A percentile compares a stretch with the other conserved stretches of the same genome.
Evolutionary conservation across 1,284 basidiomycete genomes (phyloP).

Genomic region (Fomitopsis palustris): DNA sequence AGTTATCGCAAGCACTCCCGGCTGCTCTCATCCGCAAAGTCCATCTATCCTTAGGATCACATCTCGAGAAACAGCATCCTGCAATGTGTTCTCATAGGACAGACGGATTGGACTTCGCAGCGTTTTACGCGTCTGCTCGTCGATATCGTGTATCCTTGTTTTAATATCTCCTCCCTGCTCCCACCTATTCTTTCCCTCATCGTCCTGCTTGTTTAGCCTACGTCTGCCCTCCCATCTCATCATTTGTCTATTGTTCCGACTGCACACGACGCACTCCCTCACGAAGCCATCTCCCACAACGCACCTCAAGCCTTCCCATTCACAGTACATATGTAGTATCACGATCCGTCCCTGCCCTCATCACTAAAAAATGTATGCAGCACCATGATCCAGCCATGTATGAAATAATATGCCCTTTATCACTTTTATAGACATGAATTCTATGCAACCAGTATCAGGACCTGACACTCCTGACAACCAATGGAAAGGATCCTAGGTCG

Average conservation of each 20-base stretch:
- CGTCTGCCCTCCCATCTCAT: background rate
- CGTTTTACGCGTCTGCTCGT: background rate
- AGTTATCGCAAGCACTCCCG: background rate
- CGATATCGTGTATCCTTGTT: background rate
- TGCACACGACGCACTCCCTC: background rate
- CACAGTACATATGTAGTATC: slow-evolving; percentile 1
- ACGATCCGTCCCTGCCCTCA: background rate
- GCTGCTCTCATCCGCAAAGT: background rate
- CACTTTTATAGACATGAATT: background rate
- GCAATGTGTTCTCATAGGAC: background rate
- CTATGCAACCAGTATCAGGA: background rate
- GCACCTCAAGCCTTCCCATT: background rate
- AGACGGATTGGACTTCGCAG: background rate
- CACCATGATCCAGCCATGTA: background rate
- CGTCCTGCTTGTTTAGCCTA: background rate
- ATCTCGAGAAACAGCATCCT: background rate
- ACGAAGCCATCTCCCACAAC: background rate
- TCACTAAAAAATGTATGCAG: background rate
- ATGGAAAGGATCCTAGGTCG: background rate
- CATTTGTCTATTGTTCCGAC: background rate
- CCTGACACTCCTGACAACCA: background rate
- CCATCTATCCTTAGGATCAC: background rate
- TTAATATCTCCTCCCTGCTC: background rate
- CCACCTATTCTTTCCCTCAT: background rate
- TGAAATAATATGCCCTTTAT: background rate